Evolutionary conservation across 176 grass and related monocot genomes (phyloP).

Genomic region (Carex myosuroides): DNA sequence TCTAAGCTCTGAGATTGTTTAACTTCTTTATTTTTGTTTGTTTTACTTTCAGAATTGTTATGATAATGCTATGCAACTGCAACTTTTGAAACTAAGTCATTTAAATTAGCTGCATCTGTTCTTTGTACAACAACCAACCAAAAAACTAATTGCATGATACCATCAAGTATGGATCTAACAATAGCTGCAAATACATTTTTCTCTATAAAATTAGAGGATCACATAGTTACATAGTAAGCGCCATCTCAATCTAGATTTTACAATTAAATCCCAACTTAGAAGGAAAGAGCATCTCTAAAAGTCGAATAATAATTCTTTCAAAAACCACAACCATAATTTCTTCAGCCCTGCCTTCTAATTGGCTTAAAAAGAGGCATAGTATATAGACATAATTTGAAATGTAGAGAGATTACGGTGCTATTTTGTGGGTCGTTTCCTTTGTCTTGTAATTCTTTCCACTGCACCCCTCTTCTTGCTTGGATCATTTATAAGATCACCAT

Average conservation of each 20-base stretch:
- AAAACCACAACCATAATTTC: not conserved
- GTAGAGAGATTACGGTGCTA: constrained; percentile 3
- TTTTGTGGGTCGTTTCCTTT: not conserved
- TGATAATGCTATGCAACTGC: not conserved
- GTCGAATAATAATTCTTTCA: not conserved
- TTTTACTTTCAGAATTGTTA: not conserved
- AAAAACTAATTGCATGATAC: not conserved
- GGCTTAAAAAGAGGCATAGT: not conserved
- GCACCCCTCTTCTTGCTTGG: constrained; percentile 3
- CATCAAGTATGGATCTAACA: not conserved
- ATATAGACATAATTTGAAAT: not conserved
- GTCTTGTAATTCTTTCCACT: not conserved
- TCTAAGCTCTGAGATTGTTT: not conserved
- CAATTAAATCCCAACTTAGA: not conserved
- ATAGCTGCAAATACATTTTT: not conserved
- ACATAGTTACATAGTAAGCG: not conserved
- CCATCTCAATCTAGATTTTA: not conserved
- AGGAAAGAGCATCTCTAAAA: not conserved
- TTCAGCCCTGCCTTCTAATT: not conserved
- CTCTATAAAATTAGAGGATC: not conserved
- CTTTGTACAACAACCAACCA: not conserved
- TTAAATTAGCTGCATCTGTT: not conserved
- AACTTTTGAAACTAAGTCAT: not conserved
- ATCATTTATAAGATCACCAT: constrained; percentile 5
- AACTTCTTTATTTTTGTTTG: not conserved